Evolutionary conservation across 352 stramenopile genomes (phyloP).

Genomic region (Plasmopara halstedii): DNA sequence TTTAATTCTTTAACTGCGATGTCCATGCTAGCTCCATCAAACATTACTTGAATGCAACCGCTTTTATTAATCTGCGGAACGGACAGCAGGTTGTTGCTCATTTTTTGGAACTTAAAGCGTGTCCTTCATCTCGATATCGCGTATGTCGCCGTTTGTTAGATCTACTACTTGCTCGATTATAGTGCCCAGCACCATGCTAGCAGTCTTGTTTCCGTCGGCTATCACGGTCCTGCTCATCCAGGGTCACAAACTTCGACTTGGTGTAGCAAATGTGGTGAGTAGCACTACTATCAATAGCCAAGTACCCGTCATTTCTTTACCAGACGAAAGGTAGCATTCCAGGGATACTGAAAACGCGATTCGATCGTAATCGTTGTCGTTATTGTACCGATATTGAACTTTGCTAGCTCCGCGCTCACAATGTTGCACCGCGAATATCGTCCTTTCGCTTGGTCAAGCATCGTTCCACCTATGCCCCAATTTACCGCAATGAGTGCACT

Average conservation of each 20-base stretch:
- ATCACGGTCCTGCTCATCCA: no score
- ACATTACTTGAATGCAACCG: constrained; percentile 11
- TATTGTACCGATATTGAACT: no score
- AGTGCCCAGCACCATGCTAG: neutral
- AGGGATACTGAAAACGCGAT: no score
- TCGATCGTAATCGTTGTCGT: no score
- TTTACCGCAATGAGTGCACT: no score
- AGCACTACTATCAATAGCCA: no score
- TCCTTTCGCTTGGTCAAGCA: neutral
- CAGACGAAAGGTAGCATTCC: no score
- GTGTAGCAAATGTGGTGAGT: no score
- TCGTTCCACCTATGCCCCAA: no score
- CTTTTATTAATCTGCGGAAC: constrained; percentile 12
- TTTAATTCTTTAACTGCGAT: constrained; percentile 9
- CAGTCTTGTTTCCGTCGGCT: neutral
- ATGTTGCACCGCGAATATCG: neutral
- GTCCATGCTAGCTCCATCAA: constrained; percentile 9
- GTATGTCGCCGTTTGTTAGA: neutral
- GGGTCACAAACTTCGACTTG: no score
- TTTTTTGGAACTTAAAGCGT: neutral
- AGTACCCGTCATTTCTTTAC: no score
- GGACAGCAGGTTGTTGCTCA: constrained; percentile 14
- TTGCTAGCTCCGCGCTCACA: no score
- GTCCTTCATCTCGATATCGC: neutral
- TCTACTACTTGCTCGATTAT: neutral